Evolutionary conservation across 306 rosid species (phyloP).

Genomic region (Trifolium pratense): DNA sequence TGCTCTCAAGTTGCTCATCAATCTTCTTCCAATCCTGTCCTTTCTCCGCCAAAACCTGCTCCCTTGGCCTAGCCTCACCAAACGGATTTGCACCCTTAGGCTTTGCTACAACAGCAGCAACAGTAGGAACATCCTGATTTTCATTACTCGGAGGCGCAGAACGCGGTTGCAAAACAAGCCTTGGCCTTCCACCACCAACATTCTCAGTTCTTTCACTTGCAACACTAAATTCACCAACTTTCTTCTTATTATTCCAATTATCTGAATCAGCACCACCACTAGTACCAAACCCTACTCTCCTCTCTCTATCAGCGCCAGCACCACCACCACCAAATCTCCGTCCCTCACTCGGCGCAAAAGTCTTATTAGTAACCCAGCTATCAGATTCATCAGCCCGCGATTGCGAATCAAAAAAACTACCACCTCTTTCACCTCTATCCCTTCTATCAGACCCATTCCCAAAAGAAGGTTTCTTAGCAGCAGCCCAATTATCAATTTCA

Average conservation of each 20-base stretch:
- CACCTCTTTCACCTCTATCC: conserved; percentile 42
- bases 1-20: conserved; percentile 77
- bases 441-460: conserved; percentile 70
- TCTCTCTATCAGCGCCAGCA: conserved; percentile 55
- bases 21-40: conserved; percentile 93
- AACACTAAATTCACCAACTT: conserved; percentile 42
- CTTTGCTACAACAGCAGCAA: conserved; percentile 47
- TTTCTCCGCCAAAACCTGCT: conserved; percentile 91
- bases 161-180: conserved; percentile 83
- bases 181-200: conserved; percentile 61
- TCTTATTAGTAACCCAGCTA: conserved; percentile 80
- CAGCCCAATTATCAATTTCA: conserved; percentile 85
- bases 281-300: conserved; percentile 59
- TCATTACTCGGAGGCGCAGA: conserved; percentile 54
- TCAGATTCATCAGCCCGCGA: conserved; percentile 90
- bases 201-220: conserved; percentile 46
- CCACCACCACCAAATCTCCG: conserved; percentile 55
- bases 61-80: conserved; percentile 93
- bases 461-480: conserved; percentile 55
- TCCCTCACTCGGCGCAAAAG: conserved; percentile 55
- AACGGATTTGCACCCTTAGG: conserved; percentile 72
- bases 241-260: conserved; percentile 61
- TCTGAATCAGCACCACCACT: conserved; percentile 72
- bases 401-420: conserved; percentile 72
- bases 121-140: conserved; percentile 37